These are phyloP conservation scores for Populus hybrid DNA, from an alignment of 441 rosid genomes.

Conservation along the genomic window DNA sequence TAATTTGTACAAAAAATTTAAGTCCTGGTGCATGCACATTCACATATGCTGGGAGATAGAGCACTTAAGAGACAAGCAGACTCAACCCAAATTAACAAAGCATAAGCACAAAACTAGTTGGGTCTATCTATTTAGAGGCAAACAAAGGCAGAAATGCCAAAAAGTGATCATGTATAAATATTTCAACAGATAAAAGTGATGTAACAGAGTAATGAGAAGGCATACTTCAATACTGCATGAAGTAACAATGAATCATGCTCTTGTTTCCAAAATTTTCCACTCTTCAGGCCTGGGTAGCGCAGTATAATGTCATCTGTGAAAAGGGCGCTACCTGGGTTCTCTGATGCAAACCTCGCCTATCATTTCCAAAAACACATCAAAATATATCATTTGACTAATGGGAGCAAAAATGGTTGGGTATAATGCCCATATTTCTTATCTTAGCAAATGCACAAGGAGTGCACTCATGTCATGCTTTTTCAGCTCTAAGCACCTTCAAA, in stretches of 20 bases:
- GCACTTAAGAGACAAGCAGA: neutral
- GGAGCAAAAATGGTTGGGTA: too few species aligned
- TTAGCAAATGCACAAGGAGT: neutral
- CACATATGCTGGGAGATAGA: neutral
- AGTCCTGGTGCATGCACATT: neutral
- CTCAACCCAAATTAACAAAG: neutral
- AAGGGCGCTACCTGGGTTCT: conserved; percentile 52
- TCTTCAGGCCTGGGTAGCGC: conserved; percentile 76
- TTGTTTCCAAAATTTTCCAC: conserved; percentile 91
- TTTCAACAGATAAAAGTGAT: neutral
- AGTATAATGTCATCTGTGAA: conserved; percentile 59
- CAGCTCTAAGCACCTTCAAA: neutral
- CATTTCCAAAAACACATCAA: conserved; percentile 21
- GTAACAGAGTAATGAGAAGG: conserved; percentile 1
- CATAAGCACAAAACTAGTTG: neutral
- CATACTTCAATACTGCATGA: conserved; percentile 85
- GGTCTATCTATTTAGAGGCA: neutral
- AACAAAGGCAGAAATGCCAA: neutral
- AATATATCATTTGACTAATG: neutral
- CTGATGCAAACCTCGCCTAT: conserved; percentile 61
- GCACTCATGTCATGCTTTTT: neutral
- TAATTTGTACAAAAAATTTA: neutral
- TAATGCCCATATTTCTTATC: neutral
- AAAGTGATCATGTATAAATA: neutral
- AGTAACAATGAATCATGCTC: conserved; percentile 80